phyloP scores from a whole-genome alignment of 257 asterid species.

The Buddleja alternifolia region DNA sequence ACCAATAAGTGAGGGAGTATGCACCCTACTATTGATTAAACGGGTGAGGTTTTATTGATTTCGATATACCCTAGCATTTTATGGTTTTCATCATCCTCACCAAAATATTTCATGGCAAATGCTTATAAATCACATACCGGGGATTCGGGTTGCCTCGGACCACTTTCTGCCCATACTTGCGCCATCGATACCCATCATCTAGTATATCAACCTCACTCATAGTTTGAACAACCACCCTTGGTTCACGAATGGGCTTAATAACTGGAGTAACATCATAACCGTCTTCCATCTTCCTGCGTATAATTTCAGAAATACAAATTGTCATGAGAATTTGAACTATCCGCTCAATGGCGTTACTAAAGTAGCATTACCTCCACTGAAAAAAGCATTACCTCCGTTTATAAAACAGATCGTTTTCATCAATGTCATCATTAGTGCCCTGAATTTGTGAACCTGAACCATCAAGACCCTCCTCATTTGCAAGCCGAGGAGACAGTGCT shows the following conservation, averaged over 20 bases:
- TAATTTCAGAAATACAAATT: slow-evolving; percentile 11
- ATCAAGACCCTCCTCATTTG: slow-evolving; percentile 45
- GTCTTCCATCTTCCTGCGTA: slow-evolving; percentile 59
- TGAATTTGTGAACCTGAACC: slow-evolving; percentile 42
- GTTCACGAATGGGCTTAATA: slow-evolving; percentile 62
- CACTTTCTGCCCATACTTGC: slow-evolving; percentile 70
- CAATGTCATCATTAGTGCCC: slow-evolving; percentile 45
- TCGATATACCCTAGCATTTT: neutral
- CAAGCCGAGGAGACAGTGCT: slow-evolving; percentile 48
- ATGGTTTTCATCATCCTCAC: neutral
- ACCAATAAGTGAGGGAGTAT: too few species aligned
- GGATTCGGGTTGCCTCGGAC: slow-evolving; percentile 76
- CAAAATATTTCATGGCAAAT: neutral
- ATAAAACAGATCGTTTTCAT: slow-evolving; percentile 53
- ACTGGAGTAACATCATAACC: slow-evolving; percentile 48
- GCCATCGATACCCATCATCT: slow-evolving; percentile 75
- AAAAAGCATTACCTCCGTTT: slow-evolving; percentile 51
- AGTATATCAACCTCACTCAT: slow-evolving; percentile 67
- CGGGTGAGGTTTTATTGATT: neutral
- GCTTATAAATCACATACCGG: slow-evolving; percentile 38
- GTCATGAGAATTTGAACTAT: slow-evolving; percentile 3
- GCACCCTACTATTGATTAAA: too few species aligned
- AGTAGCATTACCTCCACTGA: slow-evolving; percentile 46
- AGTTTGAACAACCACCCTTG: slow-evolving; percentile 73
- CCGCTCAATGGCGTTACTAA: slow-evolving; percentile 7